A percentile compares a stretch with the other conserved stretches of the same genome.
Conservation (phyloP, 805 yeast genomes). For the Yamadazyma philogaea region DNA sequence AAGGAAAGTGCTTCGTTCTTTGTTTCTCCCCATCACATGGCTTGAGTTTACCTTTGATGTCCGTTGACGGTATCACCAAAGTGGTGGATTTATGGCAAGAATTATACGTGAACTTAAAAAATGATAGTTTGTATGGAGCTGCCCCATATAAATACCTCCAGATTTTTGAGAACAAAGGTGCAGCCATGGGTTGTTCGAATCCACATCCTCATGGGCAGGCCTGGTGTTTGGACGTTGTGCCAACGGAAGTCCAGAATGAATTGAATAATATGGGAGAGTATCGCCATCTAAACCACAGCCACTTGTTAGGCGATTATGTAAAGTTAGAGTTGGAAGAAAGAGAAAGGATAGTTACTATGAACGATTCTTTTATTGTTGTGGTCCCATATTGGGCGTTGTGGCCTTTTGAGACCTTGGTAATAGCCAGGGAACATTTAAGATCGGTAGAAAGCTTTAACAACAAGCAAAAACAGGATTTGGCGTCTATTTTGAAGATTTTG, state of each 20-base stretch:
- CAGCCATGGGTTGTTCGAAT: slow-evolving; percentile 80
- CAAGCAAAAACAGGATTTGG: slow-evolving; percentile 52
- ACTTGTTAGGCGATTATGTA: slow-evolving; percentile 63
- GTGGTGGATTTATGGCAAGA: slow-evolving; percentile 63
- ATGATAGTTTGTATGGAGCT: slow-evolving; percentile 30
- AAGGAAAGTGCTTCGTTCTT: slow-evolving; percentile 67
- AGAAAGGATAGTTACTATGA: slow-evolving; percentile 53
- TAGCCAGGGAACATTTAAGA: slow-evolving; percentile 53
- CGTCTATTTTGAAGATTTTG: slow-evolving; percentile 47
- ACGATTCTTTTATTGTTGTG: slow-evolving; percentile 61
- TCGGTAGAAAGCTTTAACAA: slow-evolving; percentile 47
- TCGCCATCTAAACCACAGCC: slow-evolving; percentile 35
- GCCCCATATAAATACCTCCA: slow-evolving; percentile 59
- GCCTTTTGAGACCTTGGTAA: slow-evolving; percentile 73
- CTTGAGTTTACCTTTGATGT: slow-evolving; percentile 63
- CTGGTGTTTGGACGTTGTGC: slow-evolving; percentile 66
- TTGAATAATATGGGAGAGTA: slow-evolving; percentile 50
- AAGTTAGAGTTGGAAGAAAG: slow-evolving; percentile 49
- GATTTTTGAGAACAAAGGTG: slow-evolving; percentile 74
- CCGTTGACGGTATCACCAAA: slow-evolving; percentile 33
- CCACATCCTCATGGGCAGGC: slow-evolving; percentile 85
- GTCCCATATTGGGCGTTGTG: slow-evolving; percentile 83
- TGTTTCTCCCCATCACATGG: slow-evolving; percentile 72
- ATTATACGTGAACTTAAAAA: slow-evolving; percentile 45
- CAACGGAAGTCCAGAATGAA: slow-evolving; percentile 65